Base-by-base conservation (phyloP, 169 alveolate species). In the Plasmodium fragile region DNA sequence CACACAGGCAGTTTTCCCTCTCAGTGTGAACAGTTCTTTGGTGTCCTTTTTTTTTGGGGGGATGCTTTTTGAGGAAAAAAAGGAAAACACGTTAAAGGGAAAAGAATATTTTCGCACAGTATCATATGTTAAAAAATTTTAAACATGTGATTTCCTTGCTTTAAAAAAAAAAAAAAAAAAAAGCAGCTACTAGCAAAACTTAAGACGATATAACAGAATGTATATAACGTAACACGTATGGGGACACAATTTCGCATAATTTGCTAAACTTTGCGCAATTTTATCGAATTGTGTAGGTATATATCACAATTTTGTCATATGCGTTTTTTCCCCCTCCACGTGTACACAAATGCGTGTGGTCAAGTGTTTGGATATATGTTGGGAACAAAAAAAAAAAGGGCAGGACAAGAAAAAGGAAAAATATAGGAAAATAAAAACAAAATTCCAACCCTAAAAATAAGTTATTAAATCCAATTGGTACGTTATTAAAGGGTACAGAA, bases 171-270 rank as follows among this genome's bases (percentile, higher is more conserved):
- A 55, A n/a, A 55, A 55, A 55, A 55, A 11, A 55, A 49, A 2
- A 59, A 18, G 75, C 36, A 65, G 11, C 36, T 28, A 65, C 75
- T 65, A 65, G 25, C n/a, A 65, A 65, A 65, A 65, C 55, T 65
- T 7, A 16, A 65, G 75, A 18, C 10, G 34, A n/a, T 65, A 10
- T 65, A 65, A 18, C 75, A 65, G 25, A 22, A 22, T 25, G 30
- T 65, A 65, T 22, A 65, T 2, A 8, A 28, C 13, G 18, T 65
- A 0, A 18, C 30, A 65, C 36, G 41, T 34, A 65, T 22, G 36
- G 75, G 36, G 75, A 65, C 75, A 65, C 36, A 65, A 65, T 65
- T 65, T 65, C 75, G 16, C 75, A 65, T 65, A 65, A 65, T 65
- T 65, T 65, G 75, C 41, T 65, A 11, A 65, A 65, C 75, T 18